phyloP scores from a whole-genome alignment of 2,329 filamentous ascomycete species.

The Didymosphaeria variabile region DNA sequence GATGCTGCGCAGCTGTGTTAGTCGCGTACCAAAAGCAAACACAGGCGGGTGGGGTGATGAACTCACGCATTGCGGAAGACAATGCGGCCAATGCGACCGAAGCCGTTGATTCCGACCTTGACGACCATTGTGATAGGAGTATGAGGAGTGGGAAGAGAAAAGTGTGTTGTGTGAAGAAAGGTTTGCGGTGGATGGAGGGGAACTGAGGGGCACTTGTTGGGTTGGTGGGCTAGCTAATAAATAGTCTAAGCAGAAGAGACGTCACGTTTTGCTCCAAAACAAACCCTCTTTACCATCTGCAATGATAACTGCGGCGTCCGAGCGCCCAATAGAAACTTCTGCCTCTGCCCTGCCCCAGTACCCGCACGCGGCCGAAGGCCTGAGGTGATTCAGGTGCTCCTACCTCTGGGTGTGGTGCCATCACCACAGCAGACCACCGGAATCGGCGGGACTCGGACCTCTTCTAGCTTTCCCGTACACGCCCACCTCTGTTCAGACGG shows the following conservation, averaged over 20 bases:
- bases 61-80: slow-evolving; percentile 96
- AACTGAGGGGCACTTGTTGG: slow-evolving; percentile 37
- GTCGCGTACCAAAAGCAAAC: slow-evolving; percentile 19
- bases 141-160: slow-evolving; percentile 13
- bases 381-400: slow-evolving; percentile 21
- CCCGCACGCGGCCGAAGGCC: slow-evolving; percentile 42
- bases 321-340: slow-evolving; percentile 38
- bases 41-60: slow-evolving; percentile 14
- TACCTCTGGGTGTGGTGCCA: slow-evolving; percentile 35
- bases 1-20: slow-evolving; percentile 61
- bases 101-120: slow-evolving; percentile 96
- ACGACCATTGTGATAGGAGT: slow-evolving; percentile 54
- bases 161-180: slow-evolving; percentile 20
- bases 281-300: slow-evolving; percentile 28
- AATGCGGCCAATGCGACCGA: slow-evolving; percentile 99
- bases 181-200: slow-evolving; percentile 21
- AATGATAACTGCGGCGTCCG: slow-evolving; percentile 40
- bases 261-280: slow-evolving; percentile 31
- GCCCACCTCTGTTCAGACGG: slow-evolving; percentile 20
- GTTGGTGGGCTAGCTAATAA: slow-evolving; percentile 41
- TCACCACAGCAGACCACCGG: slow-evolving; percentile 29
- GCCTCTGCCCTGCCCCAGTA: slow-evolving; percentile 34
- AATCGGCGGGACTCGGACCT: slow-evolving; percentile 34
- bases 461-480: slow-evolving; percentile 22
- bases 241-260: slow-evolving; percentile 28